Evolutionary conservation across 1,139 yeast genomes (phyloP).

Genomic region (Taphrina sp.): DNA sequence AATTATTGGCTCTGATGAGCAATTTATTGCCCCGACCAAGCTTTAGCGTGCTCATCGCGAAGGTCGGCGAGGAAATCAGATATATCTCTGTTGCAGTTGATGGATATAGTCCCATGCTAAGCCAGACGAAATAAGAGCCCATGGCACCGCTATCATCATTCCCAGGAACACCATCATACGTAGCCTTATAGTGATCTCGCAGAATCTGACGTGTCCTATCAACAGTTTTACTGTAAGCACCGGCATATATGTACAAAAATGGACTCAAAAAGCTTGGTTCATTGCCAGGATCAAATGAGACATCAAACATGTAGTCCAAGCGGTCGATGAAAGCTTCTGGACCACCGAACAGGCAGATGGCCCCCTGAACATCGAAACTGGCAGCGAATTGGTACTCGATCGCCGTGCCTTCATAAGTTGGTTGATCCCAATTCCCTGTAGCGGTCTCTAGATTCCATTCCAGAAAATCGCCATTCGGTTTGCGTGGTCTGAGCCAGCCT

Average conservation of each 20-base stretch:
- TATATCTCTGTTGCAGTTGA: conserved; percentile 22
- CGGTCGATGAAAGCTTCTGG: conserved; percentile 5
- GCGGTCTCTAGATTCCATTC: conserved; percentile 26
- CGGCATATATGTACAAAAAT: conserved; percentile 27
- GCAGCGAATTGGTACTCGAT: conserved; percentile 30
- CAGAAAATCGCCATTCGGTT: conserved; percentile 20
- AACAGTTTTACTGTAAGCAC: conserved; percentile 21
- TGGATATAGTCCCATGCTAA: conserved; percentile 26
- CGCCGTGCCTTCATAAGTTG: conserved; percentile 26
- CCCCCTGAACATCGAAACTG: conserved; percentile 24
- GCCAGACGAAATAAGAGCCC: conserved; percentile 29
- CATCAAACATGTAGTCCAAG: conserved; percentile 24
- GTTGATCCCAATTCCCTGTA: conserved; percentile 27
- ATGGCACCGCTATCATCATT: conserved; percentile 30
- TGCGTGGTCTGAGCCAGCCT: conserved; percentile 28
- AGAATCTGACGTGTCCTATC: conserved; percentile 19
- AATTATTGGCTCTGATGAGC: conserved; percentile 1
- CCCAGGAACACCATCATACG: conserved; percentile 27
- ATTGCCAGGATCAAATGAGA: conserved; percentile 28
- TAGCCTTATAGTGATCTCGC: conserved; percentile 9
- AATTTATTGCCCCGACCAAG: not conserved
- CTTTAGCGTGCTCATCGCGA: not conserved
- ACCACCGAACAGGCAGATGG: conserved; percentile 26
- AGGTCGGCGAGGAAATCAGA: conserved; percentile 22
- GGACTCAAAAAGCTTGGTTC: conserved; percentile 30